These are phyloP conservation scores for Byssoonygena ceratinophila DNA, from an alignment of 2,329 filamentous ascomycete genomes.

Conservation along the genomic window DNA sequence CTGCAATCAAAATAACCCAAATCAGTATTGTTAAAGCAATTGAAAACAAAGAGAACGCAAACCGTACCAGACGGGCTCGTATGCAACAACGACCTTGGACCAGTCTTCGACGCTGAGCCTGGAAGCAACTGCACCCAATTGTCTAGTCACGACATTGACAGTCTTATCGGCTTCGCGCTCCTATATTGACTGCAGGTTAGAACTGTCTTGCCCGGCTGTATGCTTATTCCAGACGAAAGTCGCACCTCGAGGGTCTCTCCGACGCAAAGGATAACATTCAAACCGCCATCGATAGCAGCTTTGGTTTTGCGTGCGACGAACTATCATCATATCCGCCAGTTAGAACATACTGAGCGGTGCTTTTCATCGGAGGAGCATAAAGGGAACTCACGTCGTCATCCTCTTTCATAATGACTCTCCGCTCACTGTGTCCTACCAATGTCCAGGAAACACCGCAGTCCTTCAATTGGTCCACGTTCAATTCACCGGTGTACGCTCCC, in stretches of 20 bases:
- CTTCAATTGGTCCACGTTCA: conserved; percentile 81
- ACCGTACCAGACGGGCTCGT: conserved; percentile 93
- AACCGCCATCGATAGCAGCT: conserved; percentile 72
- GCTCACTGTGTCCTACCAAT: conserved; percentile 90
- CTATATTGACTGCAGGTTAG: conserved; percentile 26
- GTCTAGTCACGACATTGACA: conserved; percentile 58
- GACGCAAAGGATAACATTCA: conserved; percentile 92
- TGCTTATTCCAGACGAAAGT: neutral
- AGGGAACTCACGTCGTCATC: conserved; percentile 51
- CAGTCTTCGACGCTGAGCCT: conserved; percentile 61
- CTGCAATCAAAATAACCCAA: conserved; percentile 24
- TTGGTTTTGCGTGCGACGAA: conserved; percentile 91
- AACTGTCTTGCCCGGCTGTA: neutral
- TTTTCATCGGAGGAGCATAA: neutral
- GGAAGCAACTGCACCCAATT: conserved; percentile 73
- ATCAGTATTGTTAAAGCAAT: neutral
- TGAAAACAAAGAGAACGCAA: neutral
- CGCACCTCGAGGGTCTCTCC: conserved; percentile 75
- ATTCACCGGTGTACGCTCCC: conserved; percentile 94
- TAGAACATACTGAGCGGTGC: neutral
- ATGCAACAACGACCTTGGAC: conserved; percentile 90
- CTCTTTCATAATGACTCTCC: conserved; percentile 81
- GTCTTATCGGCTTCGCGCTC: conserved; percentile 80
- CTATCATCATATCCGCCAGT: conserved; percentile 22
- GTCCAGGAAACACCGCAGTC: conserved; percentile 83